phyloP scores from a whole-genome alignment of 805 yeast genomes.

The Zygoascus biomembranicola region DNA sequence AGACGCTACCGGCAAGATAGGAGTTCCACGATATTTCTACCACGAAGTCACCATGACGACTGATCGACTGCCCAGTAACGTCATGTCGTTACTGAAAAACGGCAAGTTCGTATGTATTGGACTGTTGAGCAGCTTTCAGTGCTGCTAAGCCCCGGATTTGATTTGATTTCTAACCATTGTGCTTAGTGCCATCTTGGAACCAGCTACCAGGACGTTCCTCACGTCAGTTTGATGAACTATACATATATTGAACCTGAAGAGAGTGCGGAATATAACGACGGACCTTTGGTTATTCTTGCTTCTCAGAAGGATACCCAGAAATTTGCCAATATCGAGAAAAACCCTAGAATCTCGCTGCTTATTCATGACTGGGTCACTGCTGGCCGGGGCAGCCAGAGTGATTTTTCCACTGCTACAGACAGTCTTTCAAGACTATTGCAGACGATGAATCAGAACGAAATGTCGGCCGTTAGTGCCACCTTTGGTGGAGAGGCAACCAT shows the following conservation, averaged over 20 bases:
- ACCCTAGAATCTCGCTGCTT: slow-evolving; percentile 73
- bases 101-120: slow-evolving; percentile 10
- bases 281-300: slow-evolving; percentile 57
- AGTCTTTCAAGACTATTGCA: slow-evolving; percentile 54
- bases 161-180: background rate
- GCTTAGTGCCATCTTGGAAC: slow-evolving; percentile 72
- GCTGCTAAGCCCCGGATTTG: too few species aligned
- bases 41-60: slow-evolving; percentile 36
- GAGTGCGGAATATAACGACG: slow-evolving; percentile 29
- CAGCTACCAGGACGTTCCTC: slow-evolving; percentile 63
- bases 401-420: slow-evolving; percentile 29
- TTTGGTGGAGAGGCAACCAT: slow-evolving; percentile 63
- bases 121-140: background rate
- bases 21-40: slow-evolving; percentile 45
- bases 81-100: slow-evolving; percentile 7
- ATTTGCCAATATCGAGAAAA: slow-evolving; percentile 55
- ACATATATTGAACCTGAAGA: slow-evolving; percentile 43
- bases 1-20: slow-evolving; percentile 32
- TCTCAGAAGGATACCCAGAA: slow-evolving; percentile 68
- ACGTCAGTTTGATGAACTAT: slow-evolving; percentile 87
- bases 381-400: slow-evolving; percentile 19
- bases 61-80: slow-evolving; percentile 5
- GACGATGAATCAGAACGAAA: slow-evolving; percentile 68
- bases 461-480: slow-evolving; percentile 76
- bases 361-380: slow-evolving; percentile 86